phyloP scores from a whole-genome alignment of 1,284 basidiomycete species.

The Termitomyces sp. region DNA sequence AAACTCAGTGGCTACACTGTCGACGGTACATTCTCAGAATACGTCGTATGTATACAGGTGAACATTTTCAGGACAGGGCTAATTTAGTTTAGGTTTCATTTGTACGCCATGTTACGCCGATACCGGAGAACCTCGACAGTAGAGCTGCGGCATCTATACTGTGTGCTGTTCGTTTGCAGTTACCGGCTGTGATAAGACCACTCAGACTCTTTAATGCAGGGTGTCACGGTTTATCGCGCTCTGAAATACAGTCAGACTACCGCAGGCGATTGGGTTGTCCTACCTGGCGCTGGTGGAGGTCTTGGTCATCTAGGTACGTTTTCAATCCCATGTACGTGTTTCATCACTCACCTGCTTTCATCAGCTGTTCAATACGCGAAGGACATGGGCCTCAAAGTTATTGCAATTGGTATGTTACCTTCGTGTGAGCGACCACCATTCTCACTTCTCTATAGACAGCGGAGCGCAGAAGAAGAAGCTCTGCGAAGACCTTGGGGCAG shows the following conservation, averaged over 20 bases:
- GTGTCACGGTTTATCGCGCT: slow-evolving; percentile 80
- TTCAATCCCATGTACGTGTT: background rate
- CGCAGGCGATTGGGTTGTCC: slow-evolving; percentile 78
- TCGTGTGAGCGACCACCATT: background rate
- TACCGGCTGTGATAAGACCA: background rate
- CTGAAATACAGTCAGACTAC: slow-evolving; percentile 69
- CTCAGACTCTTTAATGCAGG: slow-evolving; percentile 31
- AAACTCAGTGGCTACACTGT: slow-evolving; percentile 70
- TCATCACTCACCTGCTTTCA: slow-evolving; percentile 10
- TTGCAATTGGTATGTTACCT: slow-evolving; percentile 58
- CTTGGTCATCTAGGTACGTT: slow-evolving; percentile 59
- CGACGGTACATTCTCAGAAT: slow-evolving; percentile 84
- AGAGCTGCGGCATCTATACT: slow-evolving; percentile 77
- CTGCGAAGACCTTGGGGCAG: slow-evolving; percentile 66
- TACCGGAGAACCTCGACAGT: slow-evolving; percentile 22
- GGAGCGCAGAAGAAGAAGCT: slow-evolving; percentile 75
- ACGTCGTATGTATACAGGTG: slow-evolving; percentile 44
- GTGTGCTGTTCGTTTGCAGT: slow-evolving; percentile 54
- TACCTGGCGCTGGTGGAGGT: slow-evolving; percentile 77
- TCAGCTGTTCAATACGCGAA: slow-evolving; percentile 74
- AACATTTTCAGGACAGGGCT: background rate
- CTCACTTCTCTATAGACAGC: background rate
- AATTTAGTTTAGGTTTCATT: background rate
- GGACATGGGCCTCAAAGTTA: slow-evolving; percentile 71
- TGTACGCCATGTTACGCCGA: slow-evolving; percentile 6